Base-by-base conservation (phyloP, 1,284 basidiomycete genomes). In the Coniferiporia weirii region DNA sequence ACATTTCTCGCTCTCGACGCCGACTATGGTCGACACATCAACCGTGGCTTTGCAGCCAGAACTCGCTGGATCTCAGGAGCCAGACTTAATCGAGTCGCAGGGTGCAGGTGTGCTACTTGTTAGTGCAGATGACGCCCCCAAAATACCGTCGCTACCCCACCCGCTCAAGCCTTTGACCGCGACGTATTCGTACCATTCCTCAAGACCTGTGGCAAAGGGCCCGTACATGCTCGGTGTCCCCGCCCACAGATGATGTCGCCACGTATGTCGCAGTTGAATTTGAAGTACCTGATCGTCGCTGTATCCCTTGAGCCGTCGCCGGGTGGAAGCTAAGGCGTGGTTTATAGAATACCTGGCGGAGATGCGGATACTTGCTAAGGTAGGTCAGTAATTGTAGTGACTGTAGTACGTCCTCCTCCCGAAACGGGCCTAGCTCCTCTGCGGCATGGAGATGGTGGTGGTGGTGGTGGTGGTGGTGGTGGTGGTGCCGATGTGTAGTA, bases 341-440 rank as follows among this genome's bases (percentile, higher is more conserved):
- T 70, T 91, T 91, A 72, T 98, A 98, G 71, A 99, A 98, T 6
- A 95, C 92, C 65, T 95, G 88, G n/a, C 96, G 81, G 3, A 99
- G 95, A 72, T 99, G 96, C 0, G 96, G 93, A 70, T 99, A 99
- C 72, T 99, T 99, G 75, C 91, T 95, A 20, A 99, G 79, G 69
- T 99, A 99, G 6, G 97, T 96, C 0, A 99, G 79, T 1, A 99
- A 82, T 72, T 99, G 96, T 13, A 99, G 76, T 22, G 89, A 86
- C 15, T 97, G 82, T 2, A 99, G 76, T 0, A 99, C 94, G 66
- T 98, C 95, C 69, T 98, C 95, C 69, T 99, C 95, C 34, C 93
- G 84, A 73, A 95, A 98, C 17, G 83, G 84, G 0, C 86, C 85
- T 0, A 78, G 69, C 40, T 80, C 78, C 4, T 54, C 72, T 15